Evolutionary conservation across 257 asterid genomes (phyloP).

Genomic region (Rehmannia glutinosa): DNA sequence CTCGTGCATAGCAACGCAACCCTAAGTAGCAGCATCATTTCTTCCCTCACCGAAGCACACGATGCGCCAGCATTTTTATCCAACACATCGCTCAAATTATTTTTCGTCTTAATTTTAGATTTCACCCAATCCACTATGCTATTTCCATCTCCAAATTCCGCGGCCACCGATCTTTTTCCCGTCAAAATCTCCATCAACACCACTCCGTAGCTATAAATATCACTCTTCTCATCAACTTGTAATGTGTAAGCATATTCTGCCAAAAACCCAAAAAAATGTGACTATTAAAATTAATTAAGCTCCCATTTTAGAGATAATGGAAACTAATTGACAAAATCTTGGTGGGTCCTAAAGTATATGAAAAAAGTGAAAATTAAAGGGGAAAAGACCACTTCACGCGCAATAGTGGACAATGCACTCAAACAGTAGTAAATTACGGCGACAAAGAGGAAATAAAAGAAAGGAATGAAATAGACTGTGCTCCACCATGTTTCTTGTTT

Average conservation of each 20-base stretch:
- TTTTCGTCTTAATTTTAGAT: conserved; percentile 42
- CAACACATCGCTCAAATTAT: conserved; percentile 29
- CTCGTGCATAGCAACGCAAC: conserved; percentile 87
- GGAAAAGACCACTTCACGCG: conserved; percentile 39
- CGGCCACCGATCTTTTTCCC: conserved; percentile 69
- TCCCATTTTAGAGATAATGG: not conserved
- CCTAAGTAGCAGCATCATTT: conserved; percentile 73
- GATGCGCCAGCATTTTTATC: conserved; percentile 74
- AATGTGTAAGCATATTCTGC: conserved; percentile 88
- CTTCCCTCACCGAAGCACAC: conserved; percentile 68
- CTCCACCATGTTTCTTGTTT: conserved; percentile 26
- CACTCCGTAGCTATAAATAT: conserved; percentile 88
- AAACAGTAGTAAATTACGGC: conserved; percentile 36
- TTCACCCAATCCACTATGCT: conserved; percentile 83
- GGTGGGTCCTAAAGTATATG: conserved; percentile 48
- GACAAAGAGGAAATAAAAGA: conserved; percentile 20
- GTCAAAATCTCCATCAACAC: conserved; percentile 76
- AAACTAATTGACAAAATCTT: conserved; percentile 27
- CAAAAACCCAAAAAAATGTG: not conserved
- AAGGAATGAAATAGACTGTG: conserved; percentile 13
- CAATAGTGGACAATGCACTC: conserved; percentile 41
- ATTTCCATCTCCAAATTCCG: conserved; percentile 89
- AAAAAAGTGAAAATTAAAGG: conserved; percentile 32
- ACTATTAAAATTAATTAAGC: too few species aligned
- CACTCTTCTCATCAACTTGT: conserved; percentile 96